Evolutionary conservation across 2,329 filamentous ascomycete species (phyloP).

Genomic region (Dactylellina sp.): DNA sequence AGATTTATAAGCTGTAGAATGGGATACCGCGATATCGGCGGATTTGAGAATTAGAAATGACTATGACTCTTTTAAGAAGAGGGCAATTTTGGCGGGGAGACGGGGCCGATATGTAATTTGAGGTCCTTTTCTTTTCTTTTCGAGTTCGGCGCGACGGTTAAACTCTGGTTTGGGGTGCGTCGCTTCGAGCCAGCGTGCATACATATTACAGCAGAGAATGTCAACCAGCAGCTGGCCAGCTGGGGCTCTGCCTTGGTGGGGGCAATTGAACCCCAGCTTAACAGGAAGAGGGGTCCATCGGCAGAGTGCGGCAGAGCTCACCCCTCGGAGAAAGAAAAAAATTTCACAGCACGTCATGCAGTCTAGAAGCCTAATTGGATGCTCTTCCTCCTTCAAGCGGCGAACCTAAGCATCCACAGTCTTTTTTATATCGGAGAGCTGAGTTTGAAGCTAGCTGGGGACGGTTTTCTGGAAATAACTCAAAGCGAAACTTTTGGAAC

Average conservation of each 20-base stretch:
- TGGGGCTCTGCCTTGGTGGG: constrained; percentile 35
- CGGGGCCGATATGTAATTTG: constrained; percentile 19
- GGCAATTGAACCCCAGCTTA: too few relatives aligned
- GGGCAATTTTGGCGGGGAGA: neutral
- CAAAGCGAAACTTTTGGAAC: neutral
- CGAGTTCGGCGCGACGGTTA: constrained; percentile 50
- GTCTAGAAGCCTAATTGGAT: constrained; percentile 30
- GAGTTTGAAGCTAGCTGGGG: too few relatives aligned
- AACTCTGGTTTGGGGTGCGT: constrained; percentile 25
- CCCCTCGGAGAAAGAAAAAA: constrained; percentile 26
- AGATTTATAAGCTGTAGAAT: constrained; percentile 31
- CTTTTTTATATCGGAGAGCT: too few relatives aligned
- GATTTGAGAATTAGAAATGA: constrained; percentile 11
- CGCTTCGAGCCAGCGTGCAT: constrained; percentile 23
- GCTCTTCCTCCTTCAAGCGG: neutral
- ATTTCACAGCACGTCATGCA: constrained; percentile 53
- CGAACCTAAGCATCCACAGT: too few relatives aligned
- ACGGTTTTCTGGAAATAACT: too few relatives aligned
- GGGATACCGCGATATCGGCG: constrained; percentile 51
- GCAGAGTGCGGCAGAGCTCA: constrained; percentile 51
- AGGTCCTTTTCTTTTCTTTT: constrained; percentile 21
- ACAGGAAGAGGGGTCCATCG: constrained; percentile 29
- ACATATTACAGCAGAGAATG: too few relatives aligned
- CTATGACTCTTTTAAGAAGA: constrained; percentile 44
- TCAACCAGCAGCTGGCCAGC: constrained; percentile 12